These are phyloP conservation scores for Dendryphion nanum DNA, from an alignment of 2,329 filamentous ascomycete species.

Conservation along the genomic window DNA sequence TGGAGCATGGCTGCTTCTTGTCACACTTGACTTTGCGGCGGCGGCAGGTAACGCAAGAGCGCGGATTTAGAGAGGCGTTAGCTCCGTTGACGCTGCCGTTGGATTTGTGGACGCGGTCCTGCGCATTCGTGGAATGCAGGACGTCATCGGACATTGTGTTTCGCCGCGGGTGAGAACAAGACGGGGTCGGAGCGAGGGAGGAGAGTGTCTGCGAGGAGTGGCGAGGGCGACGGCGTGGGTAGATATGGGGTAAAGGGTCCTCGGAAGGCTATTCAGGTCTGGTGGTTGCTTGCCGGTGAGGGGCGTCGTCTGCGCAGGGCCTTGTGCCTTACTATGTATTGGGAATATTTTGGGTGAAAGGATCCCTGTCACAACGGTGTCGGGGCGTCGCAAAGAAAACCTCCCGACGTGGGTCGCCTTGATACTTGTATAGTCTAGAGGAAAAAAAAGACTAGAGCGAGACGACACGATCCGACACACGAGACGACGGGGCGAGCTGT, in stretches of 20 bases:
- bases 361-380: constrained; percentile 3
- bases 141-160: too few relatives aligned
- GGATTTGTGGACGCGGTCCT: constrained; percentile 18
- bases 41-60: constrained; percentile 38
- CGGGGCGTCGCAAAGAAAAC: constrained; percentile 2
- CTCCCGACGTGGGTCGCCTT: not conserved
- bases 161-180: too few relatives aligned
- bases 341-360: not conserved
- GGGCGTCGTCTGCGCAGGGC: too few relatives aligned
- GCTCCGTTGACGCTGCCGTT: constrained; percentile 17
- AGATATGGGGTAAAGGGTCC: too few relatives aligned
- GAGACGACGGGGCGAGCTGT: too few relatives aligned
- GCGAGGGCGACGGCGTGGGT: not conserved
- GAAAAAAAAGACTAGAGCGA: too few relatives aligned
- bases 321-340: not conserved
- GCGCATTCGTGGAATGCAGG: constrained; percentile 12
- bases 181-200: not conserved
- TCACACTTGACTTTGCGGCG: constrained; percentile 71
- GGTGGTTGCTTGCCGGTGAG: too few relatives aligned
- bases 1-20: constrained; percentile 73
- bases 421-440: too few relatives aligned
- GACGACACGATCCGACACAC: too few relatives aligned
- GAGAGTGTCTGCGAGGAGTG: too few relatives aligned
- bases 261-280: too few relatives aligned
- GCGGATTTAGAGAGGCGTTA: constrained; percentile 22